Base-by-base conservation (phyloP, 2,329 filamentous ascomycete species). In the Ascomycota sp. region DNA sequence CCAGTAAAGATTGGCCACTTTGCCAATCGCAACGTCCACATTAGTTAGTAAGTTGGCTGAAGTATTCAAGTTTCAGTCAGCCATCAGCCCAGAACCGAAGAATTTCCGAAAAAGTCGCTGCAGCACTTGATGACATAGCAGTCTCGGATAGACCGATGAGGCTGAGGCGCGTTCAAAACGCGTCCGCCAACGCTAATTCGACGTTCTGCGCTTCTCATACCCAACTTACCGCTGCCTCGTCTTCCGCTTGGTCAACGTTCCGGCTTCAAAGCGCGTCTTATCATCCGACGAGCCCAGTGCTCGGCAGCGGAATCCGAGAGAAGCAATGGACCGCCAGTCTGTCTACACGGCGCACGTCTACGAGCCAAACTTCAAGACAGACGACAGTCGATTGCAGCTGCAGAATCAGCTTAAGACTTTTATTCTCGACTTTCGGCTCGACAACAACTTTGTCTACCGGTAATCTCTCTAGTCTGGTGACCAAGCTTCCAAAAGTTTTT, bases 381-480 rank as follows among this genome's bases (percentile, higher is more conserved):
- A 75, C 42, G 77, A 84, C 48, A 75, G 68, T 37, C 67, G 76
- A 37, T 63, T 70, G 24, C 71, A 81, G 48, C 63, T 84, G 33
- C 81, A 89, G 52, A 68, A 70, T 38, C 74, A 81, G 49, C 68
- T 98, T 39, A 74, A 89, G 48, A 76, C 82, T 39, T 98, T 98
- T 53, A 76, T 98, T 42, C 71, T 95, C 37, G 80, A 86, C 44
- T 98, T 93, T 51, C 74, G 86, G 49, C 70, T 95, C 30, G 86
- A 93, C 56, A 92, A 92, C 55, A 70, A 76, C 48, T 95, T 92
- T 57, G 74, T 93, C 47, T 98, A 95, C 67, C 72, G 83, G 83
- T 86, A 54, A 41, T 57, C 39, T 29, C 26, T 27, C 13, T 4
- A 8, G 25, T 9, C n/a, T 13, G 12, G 13, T n/a, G 12, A 8